Evolutionary conservation across 257 asterid species (phyloP), one percentile per base, ranked within the genome.

Genomic region (Fraxinus excelsior): DNA sequence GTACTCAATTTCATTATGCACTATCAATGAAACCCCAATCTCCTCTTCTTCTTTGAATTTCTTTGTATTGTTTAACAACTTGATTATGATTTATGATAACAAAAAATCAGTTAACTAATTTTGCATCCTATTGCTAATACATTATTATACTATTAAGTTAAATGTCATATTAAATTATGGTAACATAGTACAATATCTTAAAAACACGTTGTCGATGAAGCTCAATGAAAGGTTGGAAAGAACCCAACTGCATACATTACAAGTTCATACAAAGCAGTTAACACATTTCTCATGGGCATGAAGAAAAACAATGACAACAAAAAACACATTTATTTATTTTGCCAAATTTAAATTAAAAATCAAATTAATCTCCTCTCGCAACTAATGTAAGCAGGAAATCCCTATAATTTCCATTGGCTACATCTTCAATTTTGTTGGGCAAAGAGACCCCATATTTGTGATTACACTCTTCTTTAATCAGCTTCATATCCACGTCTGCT

Each of bases 401-500:
- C 75, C 85, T 88, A 38, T 91, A 93, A 78, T 86, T 93, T 49
- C 97, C 97, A 78, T 88, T 90, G 67, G 94, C 92, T 0, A 86
- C 87, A 51, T 90, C 91, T 84, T 86, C 89, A 83, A 93, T 83
- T 82, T 84, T 93, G 37, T 77, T 78, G 31, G 86, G n/a, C 26
- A 91, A 82, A 77, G 79, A 67, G 12, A 76, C 78, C 28, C 96
- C 92, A 76, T 44, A 81, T 69, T 80, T 84, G 18, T 46, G 34
- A 13, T 73, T 35, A 76, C 72, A 90, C 40, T 90, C 96, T 51
- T 87, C 90, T 80, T 90, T 88, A 80, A 93, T 93, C 31, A 78
- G 87, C 82, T 88, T 91, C 88, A 91, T 88, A 68, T 93, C 97
- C 12, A 64, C 88, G 19, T 93, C 97, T 0, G 97, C 97, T 76